Conservation (phyloP, 192 early-diverging fungal species). For the Thamnidium elegans region DNA sequence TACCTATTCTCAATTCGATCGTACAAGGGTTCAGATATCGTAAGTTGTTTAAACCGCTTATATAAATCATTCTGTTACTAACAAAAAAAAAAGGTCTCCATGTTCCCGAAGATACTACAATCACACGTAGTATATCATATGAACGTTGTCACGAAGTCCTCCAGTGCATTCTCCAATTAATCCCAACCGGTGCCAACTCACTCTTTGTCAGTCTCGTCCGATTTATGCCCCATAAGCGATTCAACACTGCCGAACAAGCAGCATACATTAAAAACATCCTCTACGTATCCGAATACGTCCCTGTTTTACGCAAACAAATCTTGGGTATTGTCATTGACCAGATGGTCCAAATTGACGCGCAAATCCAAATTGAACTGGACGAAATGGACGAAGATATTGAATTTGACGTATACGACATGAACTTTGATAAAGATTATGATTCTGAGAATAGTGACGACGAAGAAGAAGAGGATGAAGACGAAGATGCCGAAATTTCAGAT, state of each 20-base stretch:
- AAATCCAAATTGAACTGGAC: slow-evolving; percentile 89
- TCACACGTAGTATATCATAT: slow-evolving; percentile 36
- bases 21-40: slow-evolving; percentile 52
- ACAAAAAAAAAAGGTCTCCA: slow-evolving; percentile 2
- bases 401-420: slow-evolving; percentile 37
- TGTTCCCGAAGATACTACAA: slow-evolving; percentile 14
- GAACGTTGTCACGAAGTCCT: slow-evolving; percentile 65
- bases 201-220: slow-evolving; percentile 60
- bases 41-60: no score
- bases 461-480: slow-evolving; percentile 44
- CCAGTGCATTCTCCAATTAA: slow-evolving; percentile 57
- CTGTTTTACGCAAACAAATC: slow-evolving; percentile 64
- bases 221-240: slow-evolving; percentile 73
- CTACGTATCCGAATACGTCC: slow-evolving; percentile 72
- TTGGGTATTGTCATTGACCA: slow-evolving; percentile 75
- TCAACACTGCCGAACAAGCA: slow-evolving; percentile 52
- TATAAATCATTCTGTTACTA: no score
- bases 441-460: slow-evolving; percentile 41
- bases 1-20: slow-evolving; percentile 57
- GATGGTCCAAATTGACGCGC: slow-evolving; percentile 89
- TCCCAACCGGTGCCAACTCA: slow-evolving; percentile 66
- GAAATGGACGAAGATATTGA: slow-evolving; percentile 69
- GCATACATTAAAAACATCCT: slow-evolving; percentile 77
- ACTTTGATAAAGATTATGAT: slow-evolving; percentile 38
- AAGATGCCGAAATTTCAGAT: slow-evolving; percentile 27